Base-by-base conservation (phyloP, 805 yeast genomes). In the Jamesozyma spencerorum region DNA sequence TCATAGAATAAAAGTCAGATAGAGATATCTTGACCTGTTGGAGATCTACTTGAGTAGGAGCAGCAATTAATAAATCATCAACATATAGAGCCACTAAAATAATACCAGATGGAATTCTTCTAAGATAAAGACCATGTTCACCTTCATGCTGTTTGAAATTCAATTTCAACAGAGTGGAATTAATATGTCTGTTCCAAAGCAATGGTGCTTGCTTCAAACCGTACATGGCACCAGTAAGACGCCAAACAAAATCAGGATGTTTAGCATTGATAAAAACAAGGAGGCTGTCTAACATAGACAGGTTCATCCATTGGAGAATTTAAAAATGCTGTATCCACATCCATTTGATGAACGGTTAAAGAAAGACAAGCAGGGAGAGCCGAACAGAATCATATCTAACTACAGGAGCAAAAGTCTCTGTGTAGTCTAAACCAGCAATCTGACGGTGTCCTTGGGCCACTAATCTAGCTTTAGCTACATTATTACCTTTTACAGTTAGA, bases 151-250 rank as follows among this genome's bases (percentile, higher is more conserved):
- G 37, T 3, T 1, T 24, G 50, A 53, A 31, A 31, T 49, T 48
- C 55, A 62, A 36, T 46, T 37, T 8, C 50, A 48, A n/a, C 47
- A 54, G 46, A 54, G 51, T 35, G 46, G 51, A 7, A 57, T 57
- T 36, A 51, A 57, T 44, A 50, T 53, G 45, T 51, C 57, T 46
- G 52, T 53, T 41, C 62, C 54, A 28, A 57, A 60, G 20, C 54
- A 59, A 20, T 3, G 47, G 50, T 2, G 45, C 37, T 24, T 47
- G 50, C 31, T 45, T 45, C 15, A 45, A 29, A 22, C 49, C 49
- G 39, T 47, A 47, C 41, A 47, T 40, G 6, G 38, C 47, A 24
- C 40, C 39, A 15, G 32, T 18, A n/a, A 47, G 30, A 27, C 39
- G 34, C 49, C 49, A 45, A 6, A 43, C 45, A 33, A 22, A 35